These are phyloP conservation scores for Chalciporus piperatus DNA, from an alignment of 768 basidiomycete species.

Conservation along the genomic window DNA sequence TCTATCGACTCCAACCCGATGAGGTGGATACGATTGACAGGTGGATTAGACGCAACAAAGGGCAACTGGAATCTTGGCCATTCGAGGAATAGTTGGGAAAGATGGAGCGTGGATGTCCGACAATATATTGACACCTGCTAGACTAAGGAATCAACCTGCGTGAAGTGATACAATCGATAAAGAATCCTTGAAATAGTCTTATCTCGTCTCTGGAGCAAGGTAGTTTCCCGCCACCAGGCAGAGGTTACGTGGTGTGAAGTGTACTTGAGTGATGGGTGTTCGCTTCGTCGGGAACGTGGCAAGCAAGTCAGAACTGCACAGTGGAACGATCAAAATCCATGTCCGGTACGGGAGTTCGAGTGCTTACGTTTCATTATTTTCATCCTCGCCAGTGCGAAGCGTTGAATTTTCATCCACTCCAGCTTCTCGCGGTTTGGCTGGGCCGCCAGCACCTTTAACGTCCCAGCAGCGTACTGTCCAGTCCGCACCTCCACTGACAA, in stretches of 20 bases:
- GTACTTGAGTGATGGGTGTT: conserved; percentile 88
- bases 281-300: conserved; percentile 94
- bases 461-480: conserved; percentile 99
- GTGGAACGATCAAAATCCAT: conserved; percentile 1
- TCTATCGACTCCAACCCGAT: background rate
- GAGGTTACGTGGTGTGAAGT: conserved; percentile 93
- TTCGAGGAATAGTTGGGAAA: background rate
- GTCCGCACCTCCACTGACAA: conserved; percentile 90
- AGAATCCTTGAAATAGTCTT: conserved; percentile 2
- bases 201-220: conserved; percentile 57
- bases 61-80: background rate
- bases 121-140: background rate
- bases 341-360: background rate
- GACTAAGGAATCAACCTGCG: background rate
- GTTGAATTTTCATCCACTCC: conserved; percentile 38
- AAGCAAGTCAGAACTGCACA: conserved; percentile 72
- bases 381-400: conserved; percentile 43
- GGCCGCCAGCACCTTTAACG: conserved; percentile 76
- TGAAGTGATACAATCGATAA: background rate
- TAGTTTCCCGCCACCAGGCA: conserved; percentile 84
- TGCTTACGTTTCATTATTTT: conserved; percentile 70
- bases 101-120: background rate
- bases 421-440: conserved; percentile 56
- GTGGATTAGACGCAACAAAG: conserved; percentile 3
- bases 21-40: conserved; percentile 6